Evolutionary conservation across 179 eudicot genomes (phyloP), one percentile per base, ranked within the genome.

Genomic region (Silene coronaria): DNA sequence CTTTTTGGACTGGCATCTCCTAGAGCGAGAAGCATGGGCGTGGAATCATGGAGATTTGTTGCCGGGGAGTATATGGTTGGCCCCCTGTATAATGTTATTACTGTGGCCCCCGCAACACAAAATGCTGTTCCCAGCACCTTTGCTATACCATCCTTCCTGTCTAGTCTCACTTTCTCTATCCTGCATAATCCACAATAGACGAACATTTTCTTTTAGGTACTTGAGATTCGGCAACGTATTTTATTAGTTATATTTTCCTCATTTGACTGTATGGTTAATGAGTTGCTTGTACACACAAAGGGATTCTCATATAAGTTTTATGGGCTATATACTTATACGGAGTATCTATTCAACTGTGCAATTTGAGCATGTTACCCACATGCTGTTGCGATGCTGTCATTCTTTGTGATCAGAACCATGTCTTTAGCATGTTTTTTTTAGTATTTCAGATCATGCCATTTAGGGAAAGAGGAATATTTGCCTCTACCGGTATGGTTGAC

Each of bases 131-230:
- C 98, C 8, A 70, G 32, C 72, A 91, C 87, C 84, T 93, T 93
- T 7, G 97, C 81, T 72, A 91, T 84, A 36, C 98, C 97, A 65
- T 91, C 98, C 79, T 89, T 93, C 62, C 97, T 72, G 83, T 88
- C 82, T 10, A 93, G 67, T 65, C 96, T 83, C 76, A 91, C 97
- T 77, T 91, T 86, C 74, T 93, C 98, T 61, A 93, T 90, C 86
- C 97, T 93, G 98, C 76, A 81, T 32, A 68, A 75, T 61, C 73
- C 76, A 75, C 1, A 22, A 60, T 8, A 60, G 23, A 60, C 32
- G 23, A 60, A 16, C 32, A 24, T 22, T 60, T 24, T 22, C 32
- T 60, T 23, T 24, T 23, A 22, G 27, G 10, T 60, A 23, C 64
- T 17, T 57, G 61, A 19, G 10, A 42, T 42, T 42, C 10, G 48